Conservation (phyloP, 805 yeast species). For the Myxozyma lipomycoides region DNA sequence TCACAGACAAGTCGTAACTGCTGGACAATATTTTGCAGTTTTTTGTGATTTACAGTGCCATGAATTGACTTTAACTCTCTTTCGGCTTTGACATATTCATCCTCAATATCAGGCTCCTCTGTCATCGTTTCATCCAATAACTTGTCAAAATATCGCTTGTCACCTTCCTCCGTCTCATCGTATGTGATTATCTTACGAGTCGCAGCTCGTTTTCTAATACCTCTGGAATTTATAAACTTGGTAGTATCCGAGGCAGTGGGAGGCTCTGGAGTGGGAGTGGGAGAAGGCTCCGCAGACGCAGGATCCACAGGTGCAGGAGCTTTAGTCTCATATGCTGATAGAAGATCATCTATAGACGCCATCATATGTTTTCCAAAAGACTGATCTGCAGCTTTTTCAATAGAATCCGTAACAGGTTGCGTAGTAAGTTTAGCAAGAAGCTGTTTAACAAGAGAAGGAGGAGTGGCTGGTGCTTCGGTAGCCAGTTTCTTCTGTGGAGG, state of each 20-base stretch:
- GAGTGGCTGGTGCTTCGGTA: too few species aligned
- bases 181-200: background rate
- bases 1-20: constrained; percentile 81
- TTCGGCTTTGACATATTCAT: background rate
- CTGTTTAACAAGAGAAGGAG: too few species aligned
- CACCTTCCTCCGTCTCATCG: background rate
- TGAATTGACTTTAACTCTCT: constrained; percentile 15
- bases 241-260: too few species aligned
- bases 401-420: background rate
- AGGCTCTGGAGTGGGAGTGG: too few species aligned
- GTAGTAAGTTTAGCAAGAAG: too few species aligned
- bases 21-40: constrained; percentile 67
- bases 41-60: constrained; percentile 46
- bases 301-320: too few species aligned
- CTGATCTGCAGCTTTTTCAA: background rate
- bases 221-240: too few species aligned
- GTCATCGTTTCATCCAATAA: background rate
- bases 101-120: background rate
- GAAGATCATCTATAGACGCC: background rate
- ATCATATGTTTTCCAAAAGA: too few species aligned
- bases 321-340: background rate
- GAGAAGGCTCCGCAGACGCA: too few species aligned
- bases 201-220: background rate
- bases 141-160: background rate
- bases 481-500: too few species aligned